These are phyloP conservation scores for Solanum bukasovii DNA, from an alignment of 257 asterid genomes.

Conservation along the genomic window DNA sequence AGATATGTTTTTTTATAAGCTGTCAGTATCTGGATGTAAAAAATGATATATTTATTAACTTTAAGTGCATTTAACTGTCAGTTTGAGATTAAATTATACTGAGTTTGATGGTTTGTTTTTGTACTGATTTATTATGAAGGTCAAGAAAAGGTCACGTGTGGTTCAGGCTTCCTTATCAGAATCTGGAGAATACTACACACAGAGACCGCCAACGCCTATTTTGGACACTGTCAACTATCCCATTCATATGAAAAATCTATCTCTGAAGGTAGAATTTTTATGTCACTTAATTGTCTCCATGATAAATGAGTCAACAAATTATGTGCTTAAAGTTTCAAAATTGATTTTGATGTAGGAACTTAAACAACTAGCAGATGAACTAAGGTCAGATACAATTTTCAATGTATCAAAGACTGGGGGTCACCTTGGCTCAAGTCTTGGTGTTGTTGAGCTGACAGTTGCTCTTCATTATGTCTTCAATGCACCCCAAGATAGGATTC, in stretches of 20 bases:
- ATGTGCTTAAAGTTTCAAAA: neutral
- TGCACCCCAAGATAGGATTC: constrained; percentile 79
- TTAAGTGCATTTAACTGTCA: neutral
- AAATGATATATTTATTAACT: neutral
- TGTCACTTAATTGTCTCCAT: neutral
- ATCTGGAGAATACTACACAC: constrained; percentile 69
- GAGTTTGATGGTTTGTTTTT: constrained; percentile 19
- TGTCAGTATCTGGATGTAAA: neutral
- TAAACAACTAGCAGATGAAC: constrained; percentile 83
- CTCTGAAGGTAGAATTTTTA: constrained; percentile 46
- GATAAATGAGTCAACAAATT: neutral
- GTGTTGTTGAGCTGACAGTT: constrained; percentile 92
- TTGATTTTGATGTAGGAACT: constrained; percentile 46
- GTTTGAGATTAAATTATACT: constrained; percentile 2
- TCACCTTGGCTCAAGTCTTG: constrained; percentile 94
- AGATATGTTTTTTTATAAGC: neutral
- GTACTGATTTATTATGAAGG: constrained; percentile 22
- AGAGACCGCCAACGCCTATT: constrained; percentile 93
- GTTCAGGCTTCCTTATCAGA: constrained; percentile 67
- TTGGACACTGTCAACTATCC: constrained; percentile 89
- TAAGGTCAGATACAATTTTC: constrained; percentile 84
- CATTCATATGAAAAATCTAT: constrained; percentile 89
- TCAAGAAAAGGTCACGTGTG: constrained; percentile 34
- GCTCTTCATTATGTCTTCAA: constrained; percentile 91
- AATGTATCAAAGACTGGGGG: constrained; percentile 98